Base-by-base conservation (phyloP, 1,284 basidiomycete species). In the Pseudozyma sp. region DNA sequence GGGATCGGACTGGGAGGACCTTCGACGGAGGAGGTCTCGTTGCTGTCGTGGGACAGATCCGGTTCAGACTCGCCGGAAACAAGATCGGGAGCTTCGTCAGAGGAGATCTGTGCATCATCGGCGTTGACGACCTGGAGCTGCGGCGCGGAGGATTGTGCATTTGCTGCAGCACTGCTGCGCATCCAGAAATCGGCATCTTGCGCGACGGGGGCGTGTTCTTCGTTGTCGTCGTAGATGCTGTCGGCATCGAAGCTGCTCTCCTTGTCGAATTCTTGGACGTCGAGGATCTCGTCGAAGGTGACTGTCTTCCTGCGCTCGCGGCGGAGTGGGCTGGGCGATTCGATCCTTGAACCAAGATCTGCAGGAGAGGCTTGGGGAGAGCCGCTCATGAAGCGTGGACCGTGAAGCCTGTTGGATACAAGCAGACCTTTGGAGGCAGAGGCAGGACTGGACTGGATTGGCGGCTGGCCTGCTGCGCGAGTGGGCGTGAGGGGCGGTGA, bases 251-350 rank as follows among this genome's bases (percentile, higher is more conserved):
- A 79, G 63, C 77, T 79, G 63, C 72, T 76, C 56, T 81, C 80
- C 49, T 77, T 75, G 50, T 81, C 79, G 33, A 81, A 81, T 84
- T 96, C 94, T 62, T 95, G 87, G 30, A 97, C 93, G 75, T 96
- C 93, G 72, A 92, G 93, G 8, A 90, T 88, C 75, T 92, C 90
- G 84, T 93, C 89, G 76, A 94, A 97, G 0, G 91, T 93, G 49
- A 97, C 94, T 0, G 91, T 94, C 63, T 81, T 81, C n/a, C 80
- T 59, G 16, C 80, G 60, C 45, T 79, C 77, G 9, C 42, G 48
- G 40, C 69, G 57, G 10, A 48, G 29, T 9, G 64, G 50, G 16
- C 59, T 56, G 5, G 56, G 46, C 3, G 53, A 10, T 5, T 58
- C 50, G 29, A 44, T 33, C 4, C 54, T 39, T 14, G 42, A 13